Percentiles rank a stretch among this genome's conserved stretches.
These are phyloP conservation scores for Fusarium mexicanum DNA, from an alignment of 2,329 filamentous ascomycete species.

Conservation along the genomic window DNA sequence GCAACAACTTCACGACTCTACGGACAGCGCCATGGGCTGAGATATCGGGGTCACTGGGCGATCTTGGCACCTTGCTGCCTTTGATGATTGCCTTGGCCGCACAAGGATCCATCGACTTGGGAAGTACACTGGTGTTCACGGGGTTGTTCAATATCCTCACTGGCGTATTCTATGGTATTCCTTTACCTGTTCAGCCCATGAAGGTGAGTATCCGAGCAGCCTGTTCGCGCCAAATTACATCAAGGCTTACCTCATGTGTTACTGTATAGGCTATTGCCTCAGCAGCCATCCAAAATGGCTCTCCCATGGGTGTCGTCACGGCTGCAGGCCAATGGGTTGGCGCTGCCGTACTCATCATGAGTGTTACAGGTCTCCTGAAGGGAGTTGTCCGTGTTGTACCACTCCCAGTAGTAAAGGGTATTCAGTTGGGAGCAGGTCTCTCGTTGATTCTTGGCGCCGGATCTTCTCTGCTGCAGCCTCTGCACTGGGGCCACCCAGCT, in stretches of 20 bases:
- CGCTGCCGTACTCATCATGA: constrained; percentile 77
- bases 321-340: constrained; percentile 82
- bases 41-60: constrained; percentile 87
- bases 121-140: constrained; percentile 87
- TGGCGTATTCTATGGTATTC: constrained; percentile 84
- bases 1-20: constrained; percentile 61
- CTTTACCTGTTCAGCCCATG: constrained; percentile 91
- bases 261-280: constrained; percentile 78
- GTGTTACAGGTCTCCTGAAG: constrained; percentile 78
- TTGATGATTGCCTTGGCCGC: constrained; percentile 87
- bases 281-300: constrained; percentile 77
- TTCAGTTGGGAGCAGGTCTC: constrained; percentile 91
- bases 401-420: constrained; percentile 90
- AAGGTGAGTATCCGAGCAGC: constrained; percentile 56
- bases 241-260: background rate
- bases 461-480: constrained; percentile 69
- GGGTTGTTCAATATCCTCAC: constrained; percentile 88
- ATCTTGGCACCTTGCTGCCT: constrained; percentile 88
- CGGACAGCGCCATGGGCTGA: constrained; percentile 67
- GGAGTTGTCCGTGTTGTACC: constrained; percentile 81
- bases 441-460: constrained; percentile 84
- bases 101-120: constrained; percentile 80
- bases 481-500: constrained; percentile 74
- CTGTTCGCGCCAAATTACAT: background rate
- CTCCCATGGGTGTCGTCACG: constrained; percentile 68